Conservation (phyloP, 495 filamentous ascomycete genomes). For the Paragyromitra xinjiangensis region DNA sequence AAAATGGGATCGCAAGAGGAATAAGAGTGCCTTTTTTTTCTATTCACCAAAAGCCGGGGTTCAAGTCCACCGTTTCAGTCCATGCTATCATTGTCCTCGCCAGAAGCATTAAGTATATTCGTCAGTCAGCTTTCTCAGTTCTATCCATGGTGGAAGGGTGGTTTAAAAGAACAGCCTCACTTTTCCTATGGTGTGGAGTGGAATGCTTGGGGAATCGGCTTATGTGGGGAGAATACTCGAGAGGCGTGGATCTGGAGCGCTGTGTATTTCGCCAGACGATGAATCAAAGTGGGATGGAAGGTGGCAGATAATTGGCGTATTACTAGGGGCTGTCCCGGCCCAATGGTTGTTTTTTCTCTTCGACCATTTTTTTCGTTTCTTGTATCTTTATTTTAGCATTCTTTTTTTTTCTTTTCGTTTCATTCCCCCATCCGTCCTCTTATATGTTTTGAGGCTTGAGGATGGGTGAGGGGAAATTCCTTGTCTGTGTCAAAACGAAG, state of each 20-base stretch:
- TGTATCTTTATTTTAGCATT: conserved; percentile 51
- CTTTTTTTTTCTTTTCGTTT: conserved; percentile 22
- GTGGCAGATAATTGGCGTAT: background rate
- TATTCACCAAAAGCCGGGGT: conserved; percentile 28
- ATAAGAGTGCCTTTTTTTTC: conserved; percentile 36
- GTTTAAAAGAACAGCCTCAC: background rate
- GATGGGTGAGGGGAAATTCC: conserved; percentile 32
- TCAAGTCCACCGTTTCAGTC: conserved; percentile 36
- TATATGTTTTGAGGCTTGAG: conserved; percentile 22
- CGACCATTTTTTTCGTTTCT: conserved; percentile 44
- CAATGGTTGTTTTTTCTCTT: conserved; percentile 32
- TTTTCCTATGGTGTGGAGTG: background rate
- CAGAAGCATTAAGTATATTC: conserved; percentile 29
- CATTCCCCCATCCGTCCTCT: conserved; percentile 11
- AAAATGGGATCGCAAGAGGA: conserved; percentile 32
- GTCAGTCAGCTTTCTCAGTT: conserved; percentile 32
- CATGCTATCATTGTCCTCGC: conserved; percentile 21
- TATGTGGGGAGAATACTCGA: background rate
- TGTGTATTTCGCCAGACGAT: conserved; percentile 23
- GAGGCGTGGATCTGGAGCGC: background rate
- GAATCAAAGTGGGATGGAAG: conserved; percentile 14
- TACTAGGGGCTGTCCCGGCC: conserved; percentile 7
- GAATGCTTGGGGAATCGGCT: background rate
- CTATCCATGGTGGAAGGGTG: conserved; percentile 5
- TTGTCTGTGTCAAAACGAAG: conserved; percentile 48